Base-by-base conservation (phyloP, 2,329 filamentous ascomycete species). In the Pseudopyricularia javanii region DNA sequence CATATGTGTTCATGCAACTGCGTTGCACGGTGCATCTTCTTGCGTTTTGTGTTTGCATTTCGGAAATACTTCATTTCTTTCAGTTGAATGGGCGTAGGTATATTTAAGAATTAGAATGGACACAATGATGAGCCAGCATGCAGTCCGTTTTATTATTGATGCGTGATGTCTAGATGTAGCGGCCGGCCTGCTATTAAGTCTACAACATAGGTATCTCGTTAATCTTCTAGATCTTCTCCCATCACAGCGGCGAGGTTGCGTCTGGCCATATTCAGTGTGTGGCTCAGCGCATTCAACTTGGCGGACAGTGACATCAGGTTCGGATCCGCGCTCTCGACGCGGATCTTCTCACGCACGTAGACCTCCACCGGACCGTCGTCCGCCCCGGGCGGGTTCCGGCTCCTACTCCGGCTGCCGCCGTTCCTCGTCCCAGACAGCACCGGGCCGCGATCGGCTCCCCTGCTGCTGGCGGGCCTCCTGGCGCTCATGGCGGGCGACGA, bases 311-410 rank as follows among this genome's bases (percentile, higher is more conserved):
- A 85, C 65, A 96, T 83, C 58, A 96, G 65, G 60, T 83, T 91
- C 1, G 91, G 91, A 66, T 97, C 91, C 53, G 90, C 88, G 61
- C 82, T 91, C 67, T 95, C 91, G 2, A 96, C 85, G 40, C 86
- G 78, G 4, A 95, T 80, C 70, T 96, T 96, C 66, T 96, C 91
- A 59, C 85, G 82, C 47, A 97, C 91, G 57, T 82, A 85, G 3
- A 96, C 90, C 56, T 93, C 82, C 3, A 82, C 76, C 4, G 79
- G 50, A 7, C 51, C 47, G 2, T 37, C 22, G 6, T 26, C 51
- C 15, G 34, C 56, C 34, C 40, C 40, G 4, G 20, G 20, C 12
- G 40, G 40, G 22, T 45, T 45, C 12, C 40, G 22, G 6, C 40
- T 45, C 12, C 22, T 45, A 35, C 37, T 22, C 17, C 9, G 40